Percentiles rank a stretch among this genome's conserved stretches.
These are phyloP conservation scores for Mallotus nudiflorus DNA, from an alignment of 345 rosid species.

Conservation along the genomic window DNA sequence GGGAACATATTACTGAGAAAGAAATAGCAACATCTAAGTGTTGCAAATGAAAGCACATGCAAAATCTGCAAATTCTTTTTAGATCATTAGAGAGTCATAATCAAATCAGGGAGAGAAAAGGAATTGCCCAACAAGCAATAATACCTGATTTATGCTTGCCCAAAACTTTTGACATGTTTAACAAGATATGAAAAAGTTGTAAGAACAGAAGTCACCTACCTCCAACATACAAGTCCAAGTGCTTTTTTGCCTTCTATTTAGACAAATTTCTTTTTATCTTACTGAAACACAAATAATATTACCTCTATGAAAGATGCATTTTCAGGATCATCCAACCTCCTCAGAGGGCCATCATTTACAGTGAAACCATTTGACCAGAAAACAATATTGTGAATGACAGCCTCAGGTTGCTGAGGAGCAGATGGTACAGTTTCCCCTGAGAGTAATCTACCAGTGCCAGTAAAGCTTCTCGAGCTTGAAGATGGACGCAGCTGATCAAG, in stretches of 20 bases:
- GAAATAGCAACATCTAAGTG: background rate
- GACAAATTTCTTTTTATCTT: constrained; percentile 1
- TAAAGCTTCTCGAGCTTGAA: constrained; percentile 78
- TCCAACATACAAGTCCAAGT: background rate
- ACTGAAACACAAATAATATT: constrained; percentile 8
- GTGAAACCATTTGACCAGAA: constrained; percentile 95
- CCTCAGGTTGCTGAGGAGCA: constrained; percentile 77
- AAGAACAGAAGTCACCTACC: background rate
- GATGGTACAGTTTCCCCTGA: constrained; percentile 78
- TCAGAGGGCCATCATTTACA: constrained; percentile 80
- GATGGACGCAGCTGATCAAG: constrained; percentile 56
- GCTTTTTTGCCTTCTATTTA: background rate
- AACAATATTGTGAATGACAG: constrained; percentile 68
- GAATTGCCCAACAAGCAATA: background rate
- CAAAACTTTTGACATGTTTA: background rate
- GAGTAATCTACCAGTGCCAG: constrained; percentile 82
- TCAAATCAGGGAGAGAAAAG: background rate
- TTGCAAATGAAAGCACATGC: background rate
- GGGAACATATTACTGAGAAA: background rate
- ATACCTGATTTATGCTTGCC: background rate
- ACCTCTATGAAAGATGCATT: constrained; percentile 93
- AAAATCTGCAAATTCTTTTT: background rate
- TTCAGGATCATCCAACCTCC: constrained; percentile 93
- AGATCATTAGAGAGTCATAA: too few relatives aligned
- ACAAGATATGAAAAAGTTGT: background rate